Evolutionary conservation across 2,329 filamentous ascomycete species (phyloP).

Genomic region (Cladosporium oxysporum): DNA sequence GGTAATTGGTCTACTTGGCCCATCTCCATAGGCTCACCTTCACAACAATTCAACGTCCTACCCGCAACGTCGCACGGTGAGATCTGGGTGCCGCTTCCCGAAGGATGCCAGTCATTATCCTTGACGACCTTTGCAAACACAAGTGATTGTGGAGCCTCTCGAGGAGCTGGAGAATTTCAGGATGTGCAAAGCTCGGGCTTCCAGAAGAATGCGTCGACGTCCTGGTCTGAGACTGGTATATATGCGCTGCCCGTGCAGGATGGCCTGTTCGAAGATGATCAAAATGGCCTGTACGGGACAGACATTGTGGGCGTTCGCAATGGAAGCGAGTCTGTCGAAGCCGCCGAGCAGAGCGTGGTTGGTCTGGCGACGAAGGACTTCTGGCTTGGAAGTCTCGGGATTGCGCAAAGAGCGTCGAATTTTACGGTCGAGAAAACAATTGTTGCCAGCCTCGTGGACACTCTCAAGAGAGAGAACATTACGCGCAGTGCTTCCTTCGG

Average conservation of each 20-base stretch:
- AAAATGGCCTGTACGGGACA: slow-evolving; percentile 46
- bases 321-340: slow-evolving; percentile 3
- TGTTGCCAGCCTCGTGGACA: slow-evolving; percentile 34
- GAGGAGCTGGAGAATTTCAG: slow-evolving; percentile 26
- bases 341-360: slow-evolving; percentile 41
- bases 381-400: slow-evolving; percentile 40
- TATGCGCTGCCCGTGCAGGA: slow-evolving; percentile 34
- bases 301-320: slow-evolving; percentile 36
- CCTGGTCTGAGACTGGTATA: slow-evolving; percentile 36
- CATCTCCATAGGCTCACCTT: slow-evolving; percentile 23
- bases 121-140: slow-evolving; percentile 22
- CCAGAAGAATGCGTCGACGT: slow-evolving; percentile 34
- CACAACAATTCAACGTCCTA: slow-evolving; percentile 24
- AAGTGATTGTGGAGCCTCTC: slow-evolving; percentile 23
- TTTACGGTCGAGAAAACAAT: slow-evolving; percentile 39
- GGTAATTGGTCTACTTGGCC: slow-evolving; percentile 26
- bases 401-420: slow-evolving; percentile 39
- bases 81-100: slow-evolving; percentile 37
- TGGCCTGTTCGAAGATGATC: slow-evolving; percentile 50
- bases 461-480: slow-evolving; percentile 19
- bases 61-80: slow-evolving; percentile 36
- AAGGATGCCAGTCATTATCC: slow-evolving; percentile 35
- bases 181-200: slow-evolving; percentile 46
- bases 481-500: slow-evolving; percentile 42
- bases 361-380: slow-evolving; percentile 39